Base-by-base conservation (phyloP, 1,139 yeast genomes). In the Williopsis jadinii region DNA sequence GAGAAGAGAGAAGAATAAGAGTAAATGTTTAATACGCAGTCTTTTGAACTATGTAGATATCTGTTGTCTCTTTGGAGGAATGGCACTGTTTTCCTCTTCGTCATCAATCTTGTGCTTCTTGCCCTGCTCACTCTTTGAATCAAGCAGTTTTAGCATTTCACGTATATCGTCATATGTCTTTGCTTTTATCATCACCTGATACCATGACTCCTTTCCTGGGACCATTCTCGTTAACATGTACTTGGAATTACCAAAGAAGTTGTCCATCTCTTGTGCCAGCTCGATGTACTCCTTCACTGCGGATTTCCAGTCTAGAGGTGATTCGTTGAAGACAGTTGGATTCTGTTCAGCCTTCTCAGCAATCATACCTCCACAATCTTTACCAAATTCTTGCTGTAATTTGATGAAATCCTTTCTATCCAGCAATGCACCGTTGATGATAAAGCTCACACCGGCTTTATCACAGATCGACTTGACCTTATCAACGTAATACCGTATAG, bases 321-420 rank as follows among this genome's bases (percentile, higher is more conserved):
- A 52, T 10, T 58, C 58, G 12, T 62, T 59, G 59, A 92, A 92
- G 38, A 87, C 82, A 1, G 95, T 73, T 8, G 95, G 92, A 56
- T 92, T 90, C 9, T 74, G 59, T 61, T 92, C 97, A 0, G 97
- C 97, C 29, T 80, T 78, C 39, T 88, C 84, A 1, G 97, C 98
- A 51, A 90, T 80, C 98, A 92, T 92, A 8, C 87, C 92, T 2
- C 97, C 95, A 11, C 82, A 61, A 43, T 75, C 75, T 3, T 70
- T 66, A 0, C 80, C 78, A n/a, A 75, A 77, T 24, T 63, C 63
- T 8, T 61, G 52, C 51, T 77, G 80, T 37, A 90, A 56, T 30
- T 66, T 64, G n/a, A 56, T 50, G 48, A 75, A 76, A 46, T 90
- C 94, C 11, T 58, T 50, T 33, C 79, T 65, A 36, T 75, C 69